phyloP scores from a whole-genome alignment of 2,329 filamentous ascomycete species.

The Macrophomina pseudophaseolina region DNA sequence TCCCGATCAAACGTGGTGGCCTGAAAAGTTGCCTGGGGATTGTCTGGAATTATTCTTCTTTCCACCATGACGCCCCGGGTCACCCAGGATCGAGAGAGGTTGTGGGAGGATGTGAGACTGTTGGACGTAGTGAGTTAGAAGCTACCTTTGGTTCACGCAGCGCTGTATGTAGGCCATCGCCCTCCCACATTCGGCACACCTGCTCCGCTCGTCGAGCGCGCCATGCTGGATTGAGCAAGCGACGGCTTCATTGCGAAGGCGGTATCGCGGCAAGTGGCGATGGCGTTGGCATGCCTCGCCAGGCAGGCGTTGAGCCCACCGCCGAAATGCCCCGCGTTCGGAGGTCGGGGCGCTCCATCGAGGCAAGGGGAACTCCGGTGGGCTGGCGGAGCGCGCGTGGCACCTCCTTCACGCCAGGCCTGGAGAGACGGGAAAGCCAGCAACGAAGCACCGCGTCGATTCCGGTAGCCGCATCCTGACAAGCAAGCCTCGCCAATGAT shows the following conservation, averaged over 20 bases:
- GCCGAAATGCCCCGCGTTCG: conserved; percentile 13
- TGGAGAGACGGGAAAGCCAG: neutral
- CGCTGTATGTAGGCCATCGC: neutral
- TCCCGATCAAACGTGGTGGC: conserved; percentile 39
- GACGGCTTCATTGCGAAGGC: neutral
- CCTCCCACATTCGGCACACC: neutral
- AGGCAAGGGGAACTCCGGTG: neutral
- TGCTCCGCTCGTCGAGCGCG: neutral
- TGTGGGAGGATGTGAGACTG: neutral
- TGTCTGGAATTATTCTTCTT: conserved; percentile 35
- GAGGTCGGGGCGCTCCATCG: neutral
- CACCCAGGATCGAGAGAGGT: too few species aligned
- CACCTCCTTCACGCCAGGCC: neutral
- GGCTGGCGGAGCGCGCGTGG: neutral
- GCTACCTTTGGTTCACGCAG: neutral
- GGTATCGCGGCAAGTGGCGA: neutral
- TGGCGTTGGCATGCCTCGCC: neutral
- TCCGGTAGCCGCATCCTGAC: neutral
- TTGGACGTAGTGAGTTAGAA: neutral
- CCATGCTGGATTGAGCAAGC: neutral
- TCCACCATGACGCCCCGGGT: conserved; percentile 11
- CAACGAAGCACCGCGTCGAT: neutral
- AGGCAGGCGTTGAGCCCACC: neutral
- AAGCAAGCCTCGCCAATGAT: neutral
- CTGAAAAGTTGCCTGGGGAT: conserved; percentile 51